Conservation (phyloP, 2,329 filamentous ascomycete species). For the Xylariaceae sp. region DNA sequence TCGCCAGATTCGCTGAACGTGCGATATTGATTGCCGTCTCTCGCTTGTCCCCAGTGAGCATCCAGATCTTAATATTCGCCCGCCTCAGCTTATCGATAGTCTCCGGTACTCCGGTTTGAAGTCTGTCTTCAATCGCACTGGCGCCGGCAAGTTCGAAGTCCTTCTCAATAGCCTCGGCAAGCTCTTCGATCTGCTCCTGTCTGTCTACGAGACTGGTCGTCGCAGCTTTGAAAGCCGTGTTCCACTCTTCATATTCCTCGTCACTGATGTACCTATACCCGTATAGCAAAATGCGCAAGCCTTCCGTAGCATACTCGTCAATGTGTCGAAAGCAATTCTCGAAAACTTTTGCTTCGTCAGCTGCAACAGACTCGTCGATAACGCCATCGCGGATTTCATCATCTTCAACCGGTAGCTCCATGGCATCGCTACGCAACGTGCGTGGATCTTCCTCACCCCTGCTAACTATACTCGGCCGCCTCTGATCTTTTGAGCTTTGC, state of each 20-base stretch:
- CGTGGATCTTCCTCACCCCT: conserved; percentile 7
- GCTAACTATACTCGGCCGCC: conserved; percentile 12
- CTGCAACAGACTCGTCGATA: conserved; percentile 42
- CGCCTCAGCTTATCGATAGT: conserved; percentile 77
- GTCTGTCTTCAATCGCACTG: conserved; percentile 83
- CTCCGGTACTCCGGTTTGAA: conserved; percentile 78
- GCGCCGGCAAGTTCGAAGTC: conserved; percentile 73
- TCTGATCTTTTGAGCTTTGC: conserved; percentile 31
- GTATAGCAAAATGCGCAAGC: conserved; percentile 77
- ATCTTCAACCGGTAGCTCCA: neutral
- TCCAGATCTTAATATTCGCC: conserved; percentile 86
- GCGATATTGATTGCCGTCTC: conserved; percentile 86
- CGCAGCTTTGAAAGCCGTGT: conserved; percentile 67
- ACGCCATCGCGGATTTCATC: conserved; percentile 29
- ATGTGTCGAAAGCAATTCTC: conserved; percentile 79
- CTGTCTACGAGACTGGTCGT: conserved; percentile 72
- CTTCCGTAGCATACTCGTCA: conserved; percentile 83
- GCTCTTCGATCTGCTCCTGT: conserved; percentile 69
- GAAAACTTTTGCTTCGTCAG: conserved; percentile 60
- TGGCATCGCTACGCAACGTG: neutral
- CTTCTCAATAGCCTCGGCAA: conserved; percentile 72
- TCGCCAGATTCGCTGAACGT: conserved; percentile 64
- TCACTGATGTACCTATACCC: conserved; percentile 71
- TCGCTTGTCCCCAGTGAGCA: conserved; percentile 83
- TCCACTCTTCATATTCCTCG: conserved; percentile 68